These are phyloP conservation scores for Papilionanthe hybrid DNA, from an alignment of 116 monocot species.

Conservation along the genomic window DNA sequence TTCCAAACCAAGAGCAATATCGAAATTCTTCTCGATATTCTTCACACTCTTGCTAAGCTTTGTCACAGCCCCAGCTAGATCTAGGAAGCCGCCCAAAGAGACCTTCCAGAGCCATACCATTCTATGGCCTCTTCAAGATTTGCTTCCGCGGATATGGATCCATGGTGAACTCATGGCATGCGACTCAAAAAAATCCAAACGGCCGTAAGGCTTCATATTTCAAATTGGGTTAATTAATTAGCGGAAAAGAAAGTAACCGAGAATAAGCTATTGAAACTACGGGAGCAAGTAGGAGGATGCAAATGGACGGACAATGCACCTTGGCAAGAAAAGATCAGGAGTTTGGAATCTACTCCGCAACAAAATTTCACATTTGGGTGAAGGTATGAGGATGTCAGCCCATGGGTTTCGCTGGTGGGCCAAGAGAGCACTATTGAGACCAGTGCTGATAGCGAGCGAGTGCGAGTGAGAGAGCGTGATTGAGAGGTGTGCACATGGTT, in stretches of 20 bases:
- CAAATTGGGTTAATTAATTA: neutral
- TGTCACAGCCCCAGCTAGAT: slow-evolving; percentile 84
- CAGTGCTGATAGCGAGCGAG: too few relatives aligned
- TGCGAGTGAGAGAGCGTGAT: too few relatives aligned
- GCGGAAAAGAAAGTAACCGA: neutral
- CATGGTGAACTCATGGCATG: neutral
- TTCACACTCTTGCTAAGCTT: slow-evolving; percentile 98
- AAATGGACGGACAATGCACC: neutral
- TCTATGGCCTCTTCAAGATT: neutral
- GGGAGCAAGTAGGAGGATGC: neutral
- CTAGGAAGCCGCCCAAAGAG: slow-evolving; percentile 84
- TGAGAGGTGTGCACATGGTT: too few relatives aligned
- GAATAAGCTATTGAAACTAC: neutral
- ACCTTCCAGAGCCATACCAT: slow-evolving; percentile 98
- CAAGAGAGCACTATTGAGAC: too few relatives aligned
- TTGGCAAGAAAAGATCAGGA: neutral
- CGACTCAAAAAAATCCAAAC: neutral
- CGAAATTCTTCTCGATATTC: slow-evolving; percentile 99
- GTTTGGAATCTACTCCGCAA: neutral
- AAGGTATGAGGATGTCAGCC: too few relatives aligned
- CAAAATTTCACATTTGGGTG: neutral
- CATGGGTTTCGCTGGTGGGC: too few relatives aligned
- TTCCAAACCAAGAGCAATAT: slow-evolving; percentile 87
- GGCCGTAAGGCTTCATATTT: neutral
- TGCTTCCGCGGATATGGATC: neutral